Percentiles rank a stretch among this genome's conserved stretches.
These are phyloP conservation scores for Mitragyna speciosa DNA, from an alignment of 257 asterid species.

Conservation along the genomic window DNA sequence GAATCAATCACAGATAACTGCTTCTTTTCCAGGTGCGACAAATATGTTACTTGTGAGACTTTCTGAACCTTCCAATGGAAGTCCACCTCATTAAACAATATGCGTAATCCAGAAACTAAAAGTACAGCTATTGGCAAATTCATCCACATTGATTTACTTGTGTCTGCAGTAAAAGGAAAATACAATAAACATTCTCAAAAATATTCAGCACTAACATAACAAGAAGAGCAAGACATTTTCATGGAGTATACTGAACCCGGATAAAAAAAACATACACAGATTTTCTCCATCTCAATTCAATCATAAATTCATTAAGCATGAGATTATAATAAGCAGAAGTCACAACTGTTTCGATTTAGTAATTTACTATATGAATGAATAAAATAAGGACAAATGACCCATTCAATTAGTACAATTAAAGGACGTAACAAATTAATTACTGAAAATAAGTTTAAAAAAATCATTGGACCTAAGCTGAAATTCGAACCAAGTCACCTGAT, in stretches of 20 bases:
- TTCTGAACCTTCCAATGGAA: conserved; percentile 71
- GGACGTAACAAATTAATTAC: neutral
- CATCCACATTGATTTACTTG: conserved; percentile 96
- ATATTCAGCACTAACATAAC: neutral
- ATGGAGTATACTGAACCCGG: neutral
- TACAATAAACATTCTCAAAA: neutral
- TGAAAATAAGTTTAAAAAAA: neutral
- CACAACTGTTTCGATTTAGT: neutral
- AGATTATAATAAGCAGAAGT: neutral
- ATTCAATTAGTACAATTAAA: neutral
- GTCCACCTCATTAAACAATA: conserved; percentile 76
- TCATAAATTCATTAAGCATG: neutral
- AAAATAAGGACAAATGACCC: neutral
- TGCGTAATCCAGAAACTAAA: conserved; percentile 69
- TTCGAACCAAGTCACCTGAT: neutral
- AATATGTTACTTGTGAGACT: conserved; percentile 52
- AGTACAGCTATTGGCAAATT: conserved; percentile 83
- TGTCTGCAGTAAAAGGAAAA: conserved; percentile 55
- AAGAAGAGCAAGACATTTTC: neutral
- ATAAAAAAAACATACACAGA: neutral
- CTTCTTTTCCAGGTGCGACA: conserved; percentile 85
- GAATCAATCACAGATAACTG: conserved; percentile 83
- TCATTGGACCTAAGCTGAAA: neutral
- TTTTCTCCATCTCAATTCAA: neutral
- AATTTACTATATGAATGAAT: neutral